Evolutionary conservation across 2,329 filamentous ascomycete genomes (phyloP).

Genomic region (Trichoderma guizhouense): DNA sequence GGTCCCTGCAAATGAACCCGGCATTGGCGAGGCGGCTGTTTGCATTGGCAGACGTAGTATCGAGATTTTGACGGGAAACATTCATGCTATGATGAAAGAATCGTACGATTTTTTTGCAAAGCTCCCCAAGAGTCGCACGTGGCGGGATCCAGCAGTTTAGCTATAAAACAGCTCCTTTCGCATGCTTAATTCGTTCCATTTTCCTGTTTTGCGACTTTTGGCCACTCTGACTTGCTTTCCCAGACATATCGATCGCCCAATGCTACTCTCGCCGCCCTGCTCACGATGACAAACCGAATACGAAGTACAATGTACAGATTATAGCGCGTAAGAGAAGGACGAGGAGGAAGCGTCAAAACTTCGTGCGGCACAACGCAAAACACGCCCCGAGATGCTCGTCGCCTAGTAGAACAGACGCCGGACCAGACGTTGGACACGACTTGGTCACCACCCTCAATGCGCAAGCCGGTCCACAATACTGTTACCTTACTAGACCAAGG

Average conservation of each 20-base stretch:
- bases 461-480: background rate
- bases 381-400: background rate
- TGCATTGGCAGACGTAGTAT: conserved; percentile 3
- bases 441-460: background rate
- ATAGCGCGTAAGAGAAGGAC: conserved; percentile 4
- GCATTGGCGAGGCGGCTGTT: background rate
- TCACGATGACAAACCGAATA: background rate
- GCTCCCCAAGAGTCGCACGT: background rate
- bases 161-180: conserved; percentile 3
- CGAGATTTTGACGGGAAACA: conserved; percentile 8
- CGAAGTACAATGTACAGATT: background rate
- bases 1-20: background rate
- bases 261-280: background rate
- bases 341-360: background rate
- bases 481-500: background rate
- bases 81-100: conserved; percentile 17
- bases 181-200: background rate
- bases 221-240: background rate
- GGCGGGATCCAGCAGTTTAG: conserved; percentile 5
- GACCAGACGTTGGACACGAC: background rate
- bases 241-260: background rate
- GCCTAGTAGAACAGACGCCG: background rate
- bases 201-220: background rate
- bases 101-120: conserved; percentile 14
- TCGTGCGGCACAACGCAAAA: conserved; percentile 7